Conservation (phyloP, 164 flowering plant species). For the Vitis rotundifolia region DNA sequence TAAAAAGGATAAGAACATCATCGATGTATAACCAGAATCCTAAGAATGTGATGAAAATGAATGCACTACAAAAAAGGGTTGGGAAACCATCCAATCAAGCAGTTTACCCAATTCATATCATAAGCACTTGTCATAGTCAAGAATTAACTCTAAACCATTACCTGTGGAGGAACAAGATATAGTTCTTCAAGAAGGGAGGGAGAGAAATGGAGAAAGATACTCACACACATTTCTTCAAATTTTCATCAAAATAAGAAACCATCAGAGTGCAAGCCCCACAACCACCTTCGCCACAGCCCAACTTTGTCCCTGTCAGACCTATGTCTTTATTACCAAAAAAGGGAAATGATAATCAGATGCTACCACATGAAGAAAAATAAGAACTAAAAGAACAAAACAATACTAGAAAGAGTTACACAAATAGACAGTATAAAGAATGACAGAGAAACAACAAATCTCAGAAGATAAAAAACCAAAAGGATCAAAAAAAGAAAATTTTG, state of each 20-base stretch:
- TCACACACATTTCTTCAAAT: conserved; percentile 69
- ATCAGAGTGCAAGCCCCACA: conserved; percentile 99
- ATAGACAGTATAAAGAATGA: not conserved
- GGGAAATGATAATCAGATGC: conserved; percentile 2
- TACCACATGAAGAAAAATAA: conserved; percentile 4
- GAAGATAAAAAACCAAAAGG: not conserved
- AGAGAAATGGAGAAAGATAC: conserved; percentile 33
- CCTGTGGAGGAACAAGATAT: too few relatives aligned
- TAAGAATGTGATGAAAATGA: too few relatives aligned
- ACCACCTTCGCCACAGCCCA: conserved; percentile 99
- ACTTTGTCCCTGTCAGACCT: conserved; percentile 91
- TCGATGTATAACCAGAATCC: too few relatives aligned
- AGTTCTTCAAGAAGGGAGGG: not conserved
- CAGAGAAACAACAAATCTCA: not conserved
- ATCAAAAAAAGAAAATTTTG: too few relatives aligned
- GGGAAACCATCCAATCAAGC: too few relatives aligned
- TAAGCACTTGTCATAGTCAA: too few relatives aligned
- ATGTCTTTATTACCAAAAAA: conserved; percentile 40
- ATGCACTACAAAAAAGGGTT: too few relatives aligned
- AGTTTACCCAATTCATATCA: too few relatives aligned
- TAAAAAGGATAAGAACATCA: too few relatives aligned
- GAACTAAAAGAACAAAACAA: not conserved
- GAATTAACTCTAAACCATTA: too few relatives aligned
- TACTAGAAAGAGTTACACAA: not conserved
- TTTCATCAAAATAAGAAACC: conserved; percentile 75